A percentile compares a stretch with the other conserved stretches of the same genome.
Evolutionary conservation across 176 grass and related monocot species (phyloP).

Genomic region (Juncus effusus): DNA sequence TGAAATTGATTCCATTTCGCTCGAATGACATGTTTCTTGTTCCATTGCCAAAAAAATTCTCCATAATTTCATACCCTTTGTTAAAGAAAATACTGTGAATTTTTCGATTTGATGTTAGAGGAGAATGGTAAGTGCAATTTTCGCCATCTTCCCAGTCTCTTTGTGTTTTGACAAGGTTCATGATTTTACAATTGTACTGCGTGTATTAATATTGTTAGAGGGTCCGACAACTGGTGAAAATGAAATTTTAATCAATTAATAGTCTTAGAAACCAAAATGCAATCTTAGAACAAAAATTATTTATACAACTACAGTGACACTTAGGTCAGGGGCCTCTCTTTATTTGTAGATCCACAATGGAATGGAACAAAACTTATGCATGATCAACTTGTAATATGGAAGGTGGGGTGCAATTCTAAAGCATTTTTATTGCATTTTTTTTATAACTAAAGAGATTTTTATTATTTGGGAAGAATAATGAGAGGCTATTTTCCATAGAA

Average conservation of each 20-base stretch:
- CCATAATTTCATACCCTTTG: slow-evolving; percentile 26
- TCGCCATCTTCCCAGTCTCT: slow-evolving; percentile 53
- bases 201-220: slow-evolving; percentile 76
- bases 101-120: slow-evolving; percentile 34
- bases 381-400: too few relatives aligned
- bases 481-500: too few relatives aligned
- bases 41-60: slow-evolving; percentile 20
- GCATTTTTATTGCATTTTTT: too few relatives aligned
- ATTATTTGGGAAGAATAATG: too few relatives aligned
- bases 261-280: too few relatives aligned
- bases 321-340: too few relatives aligned
- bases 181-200: slow-evolving; percentile 57
- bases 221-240: slow-evolving; percentile 62
- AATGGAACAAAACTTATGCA: too few relatives aligned
- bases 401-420: too few relatives aligned
- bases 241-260: neutral
- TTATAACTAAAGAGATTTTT: too few relatives aligned
- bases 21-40: slow-evolving; percentile 18
- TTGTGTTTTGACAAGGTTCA: slow-evolving; percentile 71
- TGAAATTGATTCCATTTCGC: slow-evolving; percentile 7
- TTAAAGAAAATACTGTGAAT: slow-evolving; percentile 32
- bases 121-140: slow-evolving; percentile 49
- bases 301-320: too few relatives aligned
- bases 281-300: too few relatives aligned
- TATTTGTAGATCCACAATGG: too few relatives aligned